Conservation (phyloP, 208 protist genomes). For the Strigomonas culicis region DNA sequence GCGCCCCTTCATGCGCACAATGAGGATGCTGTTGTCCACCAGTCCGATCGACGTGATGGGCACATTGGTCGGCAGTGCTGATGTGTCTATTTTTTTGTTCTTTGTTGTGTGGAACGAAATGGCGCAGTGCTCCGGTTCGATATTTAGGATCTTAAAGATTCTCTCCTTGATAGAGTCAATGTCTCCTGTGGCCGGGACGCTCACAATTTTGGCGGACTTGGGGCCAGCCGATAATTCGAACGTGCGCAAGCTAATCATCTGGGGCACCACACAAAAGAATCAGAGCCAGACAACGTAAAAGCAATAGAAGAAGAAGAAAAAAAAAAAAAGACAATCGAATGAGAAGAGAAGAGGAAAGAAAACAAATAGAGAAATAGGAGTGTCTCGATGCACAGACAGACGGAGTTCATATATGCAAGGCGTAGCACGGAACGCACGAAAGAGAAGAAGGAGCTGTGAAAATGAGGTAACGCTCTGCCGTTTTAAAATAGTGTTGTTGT, state of each 20-base stretch:
- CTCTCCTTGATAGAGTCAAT: slow-evolving; percentile 16
- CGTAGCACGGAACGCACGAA: too few species aligned
- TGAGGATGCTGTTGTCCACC: slow-evolving; percentile 24
- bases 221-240: slow-evolving; percentile 29
- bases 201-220: slow-evolving; percentile 23
- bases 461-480: too few species aligned
- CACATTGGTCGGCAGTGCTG: slow-evolving; percentile 16
- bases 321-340: slow-evolving; percentile 3
- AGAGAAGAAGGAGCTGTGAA: neutral
- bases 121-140: slow-evolving; percentile 6
- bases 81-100: slow-evolving; percentile 24
- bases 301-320: slow-evolving; percentile 12
- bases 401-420: neutral
- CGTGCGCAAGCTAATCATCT: slow-evolving; percentile 19
- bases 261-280: too few species aligned
- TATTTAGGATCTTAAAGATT: slow-evolving; percentile 15
- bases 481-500: neutral
- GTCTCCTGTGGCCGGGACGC: slow-evolving; percentile 13
- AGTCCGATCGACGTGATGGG: slow-evolving; percentile 17
- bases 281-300: neutral
- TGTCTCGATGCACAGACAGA: neutral
- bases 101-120: slow-evolving; percentile 25
- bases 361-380: neutral
- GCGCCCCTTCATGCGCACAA: slow-evolving; percentile 19
- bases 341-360: neutral